These are phyloP conservation scores for Termitomyces sp. DNA, from an alignment of 768 basidiomycete genomes.

Conservation along the genomic window DNA sequence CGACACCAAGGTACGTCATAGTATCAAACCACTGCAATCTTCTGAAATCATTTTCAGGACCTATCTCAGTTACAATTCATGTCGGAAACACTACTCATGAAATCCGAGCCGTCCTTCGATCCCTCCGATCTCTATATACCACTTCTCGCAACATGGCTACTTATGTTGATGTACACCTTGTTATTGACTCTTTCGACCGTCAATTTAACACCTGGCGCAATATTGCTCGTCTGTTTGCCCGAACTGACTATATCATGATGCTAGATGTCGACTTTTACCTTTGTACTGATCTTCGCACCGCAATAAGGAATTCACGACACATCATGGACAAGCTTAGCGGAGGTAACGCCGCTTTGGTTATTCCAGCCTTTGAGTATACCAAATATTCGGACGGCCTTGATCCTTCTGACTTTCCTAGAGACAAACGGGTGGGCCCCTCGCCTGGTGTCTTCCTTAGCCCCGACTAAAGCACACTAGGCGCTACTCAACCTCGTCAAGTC, in stretches of 20 bases:
- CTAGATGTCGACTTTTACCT: constrained; percentile 87
- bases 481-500: constrained; percentile 57
- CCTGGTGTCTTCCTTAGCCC: neutral
- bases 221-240: constrained; percentile 76
- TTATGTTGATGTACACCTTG: constrained; percentile 83
- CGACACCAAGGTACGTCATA: constrained; percentile 61
- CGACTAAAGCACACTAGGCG: constrained; percentile 26
- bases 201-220: constrained; percentile 93
- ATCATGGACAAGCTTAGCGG: constrained; percentile 45
- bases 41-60: constrained; percentile 42
- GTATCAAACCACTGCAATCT: neutral
- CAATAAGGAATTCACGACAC: constrained; percentile 42
- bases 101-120: constrained; percentile 48
- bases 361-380: constrained; percentile 83
- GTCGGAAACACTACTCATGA: constrained; percentile 50
- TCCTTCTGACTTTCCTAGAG: constrained; percentile 55
- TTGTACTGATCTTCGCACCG: constrained; percentile 74
- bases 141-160: constrained; percentile 61
- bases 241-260: constrained; percentile 86
- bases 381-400: constrained; percentile 62
- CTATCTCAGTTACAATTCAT: constrained; percentile 82
- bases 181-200: constrained; percentile 75
- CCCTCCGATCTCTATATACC: constrained; percentile 63
- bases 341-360: constrained; percentile 69
- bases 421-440: constrained; percentile 53